A percentile compares a stretch with the other conserved stretches of the same genome.
Evolutionary conservation across 768 basidiomycete species (phyloP).

Genomic region (Tricholomella constricta): DNA sequence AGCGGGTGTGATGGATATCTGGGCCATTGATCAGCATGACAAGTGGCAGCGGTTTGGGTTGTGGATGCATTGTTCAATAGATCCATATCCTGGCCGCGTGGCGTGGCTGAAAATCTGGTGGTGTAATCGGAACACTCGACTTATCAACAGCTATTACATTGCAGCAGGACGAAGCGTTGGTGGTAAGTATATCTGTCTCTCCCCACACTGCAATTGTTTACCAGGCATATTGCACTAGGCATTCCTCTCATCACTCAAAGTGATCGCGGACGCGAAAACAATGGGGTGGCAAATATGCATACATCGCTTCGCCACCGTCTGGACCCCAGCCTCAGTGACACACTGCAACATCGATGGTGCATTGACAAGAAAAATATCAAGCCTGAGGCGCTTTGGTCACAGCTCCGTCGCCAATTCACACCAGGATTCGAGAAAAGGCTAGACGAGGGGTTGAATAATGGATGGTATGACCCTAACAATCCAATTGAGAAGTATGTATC

Average conservation of each 20-base stretch:
- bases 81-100: slow-evolving; percentile 34
- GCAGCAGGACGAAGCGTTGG: background rate
- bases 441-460: slow-evolving; percentile 28
- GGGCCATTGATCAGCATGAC: slow-evolving; percentile 39
- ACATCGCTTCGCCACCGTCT: slow-evolving; percentile 38
- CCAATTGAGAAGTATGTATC: slow-evolving; percentile 25
- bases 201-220: no score
- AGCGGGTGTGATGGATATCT: slow-evolving; percentile 40
- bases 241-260: slow-evolving; percentile 46
- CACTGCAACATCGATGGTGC: slow-evolving; percentile 44
- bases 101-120: slow-evolving; percentile 36
- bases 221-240: slow-evolving; percentile 16
- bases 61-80: slow-evolving; percentile 31
- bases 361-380: slow-evolving; percentile 40
- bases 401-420: slow-evolving; percentile 26
- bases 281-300: slow-evolving; percentile 46
- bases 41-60: slow-evolving; percentile 6
- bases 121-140: slow-evolving; percentile 29
- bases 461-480: slow-evolving; percentile 30
- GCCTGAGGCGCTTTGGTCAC: slow-evolving; percentile 44
- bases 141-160: slow-evolving; percentile 1
- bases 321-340: slow-evolving; percentile 38
- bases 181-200: no score
- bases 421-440: slow-evolving; percentile 36
- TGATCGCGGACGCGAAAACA: slow-evolving; percentile 46